phyloP scores from a whole-genome alignment of 495 filamentous ascomycete genomes.

The Mycothermus thermophilus region DNA sequence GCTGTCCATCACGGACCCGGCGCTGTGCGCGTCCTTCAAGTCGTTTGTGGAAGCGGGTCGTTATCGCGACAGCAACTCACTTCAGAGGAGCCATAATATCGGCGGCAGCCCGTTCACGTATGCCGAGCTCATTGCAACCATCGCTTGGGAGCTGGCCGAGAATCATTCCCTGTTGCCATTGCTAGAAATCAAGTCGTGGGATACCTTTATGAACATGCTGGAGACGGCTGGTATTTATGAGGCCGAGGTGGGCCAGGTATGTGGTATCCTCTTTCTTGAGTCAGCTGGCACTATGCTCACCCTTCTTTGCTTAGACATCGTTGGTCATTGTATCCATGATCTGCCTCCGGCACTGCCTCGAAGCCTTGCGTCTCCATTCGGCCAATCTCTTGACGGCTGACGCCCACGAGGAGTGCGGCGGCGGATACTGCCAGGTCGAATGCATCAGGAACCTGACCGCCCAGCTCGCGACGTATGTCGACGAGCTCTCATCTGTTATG shows the following conservation, averaged over 20 bases:
- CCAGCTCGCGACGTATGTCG: constrained; percentile 12
- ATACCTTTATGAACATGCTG: constrained; percentile 20
- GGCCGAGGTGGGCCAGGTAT: constrained; percentile 19
- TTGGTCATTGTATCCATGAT: constrained; percentile 20
- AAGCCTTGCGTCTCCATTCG: constrained; percentile 16
- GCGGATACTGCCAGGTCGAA: constrained; percentile 17
- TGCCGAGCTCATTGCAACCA: constrained; percentile 21
- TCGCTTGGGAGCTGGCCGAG: constrained; percentile 27
- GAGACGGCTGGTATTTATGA: constrained; percentile 21
- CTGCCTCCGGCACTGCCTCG: constrained; percentile 20
- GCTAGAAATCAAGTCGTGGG: constrained; percentile 17
- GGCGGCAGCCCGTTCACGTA: constrained; percentile 14
- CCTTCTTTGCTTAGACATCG: constrained; percentile 11
- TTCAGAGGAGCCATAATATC: constrained; percentile 7
- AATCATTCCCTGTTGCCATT: constrained; percentile 9
- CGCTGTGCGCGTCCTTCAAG: constrained; percentile 8
- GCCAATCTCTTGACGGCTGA: constrained; percentile 7
- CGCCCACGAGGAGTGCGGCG: constrained; percentile 14
- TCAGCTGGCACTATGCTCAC: not conserved
- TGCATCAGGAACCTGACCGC: constrained; percentile 17
- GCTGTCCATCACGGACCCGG: constrained; percentile 12
- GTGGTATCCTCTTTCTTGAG: not conserved
- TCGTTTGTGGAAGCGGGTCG: constrained; percentile 15
- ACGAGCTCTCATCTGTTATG: constrained; percentile 23
- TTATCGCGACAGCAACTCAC: constrained; percentile 15